Conservation (phyloP, 2,329 filamentous ascomycete genomes). For the Colletotrichum viniferum region DNA sequence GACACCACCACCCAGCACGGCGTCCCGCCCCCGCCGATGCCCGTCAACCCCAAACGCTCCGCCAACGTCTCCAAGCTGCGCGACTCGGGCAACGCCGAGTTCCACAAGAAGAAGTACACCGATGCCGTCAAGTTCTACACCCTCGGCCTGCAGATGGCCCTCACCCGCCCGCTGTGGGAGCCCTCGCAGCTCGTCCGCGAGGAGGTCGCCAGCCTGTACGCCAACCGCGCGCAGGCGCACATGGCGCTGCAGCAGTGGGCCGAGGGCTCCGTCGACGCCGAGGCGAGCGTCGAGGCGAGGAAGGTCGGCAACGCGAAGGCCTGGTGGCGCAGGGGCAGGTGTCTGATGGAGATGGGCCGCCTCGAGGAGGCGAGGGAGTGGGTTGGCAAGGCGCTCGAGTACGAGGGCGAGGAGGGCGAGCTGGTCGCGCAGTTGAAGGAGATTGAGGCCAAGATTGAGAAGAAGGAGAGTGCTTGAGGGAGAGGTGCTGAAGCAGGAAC, state of each 20-base stretch:
- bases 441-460: slow-evolving; percentile 53
- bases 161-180: slow-evolving; percentile 85
- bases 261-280: slow-evolving; percentile 85
- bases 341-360: slow-evolving; percentile 88
- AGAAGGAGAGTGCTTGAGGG: slow-evolving; percentile 34
- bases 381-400: slow-evolving; percentile 78
- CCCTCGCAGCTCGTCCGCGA: slow-evolving; percentile 82
- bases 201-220: slow-evolving; percentile 79
- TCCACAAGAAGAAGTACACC: slow-evolving; percentile 75
- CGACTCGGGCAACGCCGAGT: slow-evolving; percentile 82
- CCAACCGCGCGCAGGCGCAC: slow-evolving; percentile 88
- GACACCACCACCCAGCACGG: slow-evolving; percentile 56
- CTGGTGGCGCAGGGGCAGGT: slow-evolving; percentile 89
- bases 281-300: slow-evolving; percentile 87
- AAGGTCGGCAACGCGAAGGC: slow-evolving; percentile 88
- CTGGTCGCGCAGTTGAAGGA: slow-evolving; percentile 68
- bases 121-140: slow-evolving; percentile 84
- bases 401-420: slow-evolving; percentile 75
- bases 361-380: slow-evolving; percentile 82
- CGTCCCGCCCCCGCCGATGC: slow-evolving; percentile 83
- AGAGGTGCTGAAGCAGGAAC: not conserved
- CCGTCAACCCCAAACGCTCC: slow-evolving; percentile 90
- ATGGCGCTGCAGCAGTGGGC: slow-evolving; percentile 85
- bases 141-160: slow-evolving; percentile 89
- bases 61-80: slow-evolving; percentile 90